Conservation (phyloP, 1,284 basidiomycete species). For the Butyriboletus pseudospeciosus region DNA sequence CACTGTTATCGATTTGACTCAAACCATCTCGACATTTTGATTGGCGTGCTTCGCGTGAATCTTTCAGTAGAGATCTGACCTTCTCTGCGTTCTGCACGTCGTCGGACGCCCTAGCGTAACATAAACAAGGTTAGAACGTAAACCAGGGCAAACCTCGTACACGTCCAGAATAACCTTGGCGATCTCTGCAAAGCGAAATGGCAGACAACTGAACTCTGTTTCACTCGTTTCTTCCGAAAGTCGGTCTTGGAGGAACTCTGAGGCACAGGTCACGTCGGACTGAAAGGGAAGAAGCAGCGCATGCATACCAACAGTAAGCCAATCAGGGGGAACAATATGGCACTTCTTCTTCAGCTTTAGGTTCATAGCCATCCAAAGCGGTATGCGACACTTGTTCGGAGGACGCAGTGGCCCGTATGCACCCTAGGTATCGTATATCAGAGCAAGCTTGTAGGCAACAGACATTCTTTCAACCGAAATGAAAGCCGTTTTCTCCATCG, state of each 20-base stretch:
- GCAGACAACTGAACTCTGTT: conserved; percentile 69
- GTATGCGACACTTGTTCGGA: conserved; percentile 76
- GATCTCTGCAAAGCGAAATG: conserved; percentile 85
- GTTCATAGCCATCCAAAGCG: conserved; percentile 93
- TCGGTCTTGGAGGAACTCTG: conserved; percentile 71
- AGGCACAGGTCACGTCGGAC: neutral
- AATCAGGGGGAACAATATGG: conserved; percentile 82
- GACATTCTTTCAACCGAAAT: conserved; percentile 52
- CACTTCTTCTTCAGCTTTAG: conserved; percentile 94
- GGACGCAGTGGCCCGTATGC: conserved; percentile 92
- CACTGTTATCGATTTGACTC: conserved; percentile 64
- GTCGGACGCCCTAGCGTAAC: conserved; percentile 70
- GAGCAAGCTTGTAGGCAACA: conserved; percentile 33
- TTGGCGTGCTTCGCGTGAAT: conserved; percentile 90
- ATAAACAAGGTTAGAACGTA: neutral
- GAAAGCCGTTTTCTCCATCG: conserved; percentile 84
- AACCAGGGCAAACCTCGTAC: conserved; percentile 40
- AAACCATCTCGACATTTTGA: conserved; percentile 88
- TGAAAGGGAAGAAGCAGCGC: neutral
- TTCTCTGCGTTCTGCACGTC: conserved; percentile 81
- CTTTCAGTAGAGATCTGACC: conserved; percentile 83
- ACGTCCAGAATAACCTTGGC: conserved; percentile 86
- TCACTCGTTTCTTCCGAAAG: conserved; percentile 68
- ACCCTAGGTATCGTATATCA: conserved; percentile 48
- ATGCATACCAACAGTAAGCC: conserved; percentile 75